A percentile compares a stretch with the other conserved stretches of the same genome.
Conservation (phyloP, 345 rosid genomes). For the Psidium guajava region DNA sequence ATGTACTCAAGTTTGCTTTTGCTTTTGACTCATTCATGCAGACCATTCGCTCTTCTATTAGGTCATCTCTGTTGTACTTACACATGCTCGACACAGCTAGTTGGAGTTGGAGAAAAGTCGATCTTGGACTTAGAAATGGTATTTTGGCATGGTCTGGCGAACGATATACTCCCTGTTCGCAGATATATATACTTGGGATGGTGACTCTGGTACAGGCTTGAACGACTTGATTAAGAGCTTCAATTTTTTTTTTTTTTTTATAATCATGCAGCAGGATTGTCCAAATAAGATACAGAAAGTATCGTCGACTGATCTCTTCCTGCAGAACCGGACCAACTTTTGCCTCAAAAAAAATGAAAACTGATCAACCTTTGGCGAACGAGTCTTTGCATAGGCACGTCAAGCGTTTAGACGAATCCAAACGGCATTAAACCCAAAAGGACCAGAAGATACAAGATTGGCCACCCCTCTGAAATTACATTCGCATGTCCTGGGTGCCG, state of each 20-base stretch:
- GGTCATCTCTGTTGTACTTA: not conserved
- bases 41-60: not conserved
- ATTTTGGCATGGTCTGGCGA: not conserved
- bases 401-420: not conserved
- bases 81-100: not conserved
- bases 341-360: not conserved
- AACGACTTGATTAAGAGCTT: not conserved
- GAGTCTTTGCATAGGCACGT: not conserved
- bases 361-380: not conserved
- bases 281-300: not conserved
- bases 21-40: not conserved
- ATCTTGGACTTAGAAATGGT: not conserved
- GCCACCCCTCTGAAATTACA: not conserved
- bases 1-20: not conserved
- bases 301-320: not conserved
- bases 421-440: not conserved
- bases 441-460: not conserved
- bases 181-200: not conserved
- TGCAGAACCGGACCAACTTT: not conserved
- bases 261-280: not conserved
- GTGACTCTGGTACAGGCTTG: not conserved
- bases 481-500: not conserved
- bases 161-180: not conserved
- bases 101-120: not conserved
- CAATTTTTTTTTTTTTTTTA: not conserved